Evolutionary conservation across 1,139 yeast species (phyloP), one percentile per base, ranked within the genome.

Genomic region (Wickerhamiella infanticola): DNA sequence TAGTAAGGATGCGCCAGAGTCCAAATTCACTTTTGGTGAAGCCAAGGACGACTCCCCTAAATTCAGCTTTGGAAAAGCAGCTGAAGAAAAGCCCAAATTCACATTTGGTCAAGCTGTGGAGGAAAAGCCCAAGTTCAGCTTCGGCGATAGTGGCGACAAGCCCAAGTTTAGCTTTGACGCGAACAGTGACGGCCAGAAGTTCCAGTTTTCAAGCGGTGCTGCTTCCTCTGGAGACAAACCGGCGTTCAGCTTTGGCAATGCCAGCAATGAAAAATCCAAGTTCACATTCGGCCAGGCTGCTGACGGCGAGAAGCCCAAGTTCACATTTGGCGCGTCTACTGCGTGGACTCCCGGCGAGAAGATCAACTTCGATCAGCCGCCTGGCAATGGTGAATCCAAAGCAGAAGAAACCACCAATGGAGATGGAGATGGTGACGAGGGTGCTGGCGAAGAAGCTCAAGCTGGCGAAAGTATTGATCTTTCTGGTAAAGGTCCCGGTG

Each of bases 401-500:
- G 39, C 53, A 6, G 47, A 39, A 5, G 53, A 51, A 4, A 47
- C 54, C 11, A 52, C 51, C 40, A 41, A 48, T 5, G 48, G 49
- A 31, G 52, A 47, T 35, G 47, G 51, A 11, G 49, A 50, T 8
- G 52, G 45, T 13, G 51, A 43, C 9, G 54, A 43, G 18, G 53
- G 43, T 31, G 48, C 51, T 7, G 51, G 47, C 11, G 48, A 47
- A 11, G 46, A 52, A 24, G 48, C 38, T n/a, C 29, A 47, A 23
- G 42, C 43, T 5, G 53, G 46, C 26, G 54, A 25, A 63, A 57
- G 37, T 57, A 57, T 9, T 25, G 58, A 63, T 44, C 53, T 66
- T 37, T 57, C 66, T 11, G 71, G 66, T 24, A 66, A 72, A 52
- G 70, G 74, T 29, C 82, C 93, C 3, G 96, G 96, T 24, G 97